These are phyloP conservation scores for Colletotrichum simmondsii DNA, from an alignment of 2,329 filamentous ascomycete genomes.

Conservation along the genomic window DNA sequence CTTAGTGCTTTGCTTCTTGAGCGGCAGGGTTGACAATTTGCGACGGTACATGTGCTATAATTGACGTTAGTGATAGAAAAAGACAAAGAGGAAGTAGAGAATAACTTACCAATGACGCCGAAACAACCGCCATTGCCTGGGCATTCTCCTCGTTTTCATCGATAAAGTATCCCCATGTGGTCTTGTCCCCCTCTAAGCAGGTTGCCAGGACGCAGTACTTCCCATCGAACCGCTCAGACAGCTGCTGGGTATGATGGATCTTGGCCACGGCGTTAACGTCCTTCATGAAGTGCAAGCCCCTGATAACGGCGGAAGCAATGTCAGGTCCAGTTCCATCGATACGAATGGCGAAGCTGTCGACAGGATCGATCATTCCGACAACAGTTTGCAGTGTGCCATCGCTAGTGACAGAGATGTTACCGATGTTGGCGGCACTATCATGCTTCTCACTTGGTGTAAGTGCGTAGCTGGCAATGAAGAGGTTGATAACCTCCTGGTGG, in stretches of 20 bases:
- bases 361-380: not conserved
- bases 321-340: slow-evolving; percentile 4
- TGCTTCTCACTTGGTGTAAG: not conserved
- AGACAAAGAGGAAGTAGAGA: not conserved
- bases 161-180: slow-evolving; percentile 12
- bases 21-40: not conserved
- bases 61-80: not conserved
- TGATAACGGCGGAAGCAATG: slow-evolving; percentile 1
- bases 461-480: slow-evolving; percentile 17
- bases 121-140: slow-evolving; percentile 7
- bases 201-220: slow-evolving; percentile 1
- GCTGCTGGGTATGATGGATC: not conserved
- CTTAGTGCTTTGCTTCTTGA: not conserved
- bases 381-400: slow-evolving; percentile 2
- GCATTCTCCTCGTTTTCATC: not conserved
- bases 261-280: not conserved
- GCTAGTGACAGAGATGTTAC: not conserved
- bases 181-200: not conserved
- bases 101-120: slow-evolving; percentile 6
- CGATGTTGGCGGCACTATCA: not conserved
- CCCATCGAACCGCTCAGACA: not conserved
- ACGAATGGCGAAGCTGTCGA: not conserved
- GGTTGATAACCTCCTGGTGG: slow-evolving; percentile 10
- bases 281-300: slow-evolving; percentile 19
- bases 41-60: not conserved